Base-by-base conservation (phyloP, 2,329 filamentous ascomycete species). In the Claviceps sorghi region DNA sequence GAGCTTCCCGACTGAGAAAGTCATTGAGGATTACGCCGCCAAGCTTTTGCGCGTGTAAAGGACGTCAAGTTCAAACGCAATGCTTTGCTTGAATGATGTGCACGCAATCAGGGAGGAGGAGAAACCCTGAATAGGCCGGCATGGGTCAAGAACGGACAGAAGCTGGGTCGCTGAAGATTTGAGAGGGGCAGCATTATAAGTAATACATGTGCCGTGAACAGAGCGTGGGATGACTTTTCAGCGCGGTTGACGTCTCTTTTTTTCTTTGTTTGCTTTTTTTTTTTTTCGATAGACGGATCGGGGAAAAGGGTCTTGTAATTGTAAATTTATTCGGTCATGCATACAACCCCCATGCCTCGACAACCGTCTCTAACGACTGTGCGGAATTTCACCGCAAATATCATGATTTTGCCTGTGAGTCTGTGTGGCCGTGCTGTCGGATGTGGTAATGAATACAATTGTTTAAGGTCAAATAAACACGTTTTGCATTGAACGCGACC, bases 1-100 rank as follows among this genome's bases (percentile, higher is more conserved):
- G 88, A 78, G 78, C 64, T 98, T 98, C 84, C 93, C 93, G 49
- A 87, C 84, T 60, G 88, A 95, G 75, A 70, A 83, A 58, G 77
- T 95, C 62, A 96, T 98, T 65, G 84, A 88, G 69, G 76, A 86
- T 62, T 91, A 93, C 68, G 86, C 86, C 52, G 88, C 84, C 61
- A 97, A 96, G 82, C 76, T 97, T 62, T 77, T 98, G 65, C 80
- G 82, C 59, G 74, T 94, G 66, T 93, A 82, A 73, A 73, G 17
- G 3, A 11, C 17, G 15, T 36, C 2, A 29, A 32, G 10, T 48
- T n/a, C 5, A 42, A 7, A 36, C 10, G 3, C 11, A 32, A 13
- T 17, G 30, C 32, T 22, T 30, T 45, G 21, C 44, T 22, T 19
- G 34, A 29, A 29, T 4, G 8, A 15, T 22, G 44, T 52, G 26